phyloP scores from a whole-genome alignment of 345 rosid species.

The Lumnitzera racemosa region DNA sequence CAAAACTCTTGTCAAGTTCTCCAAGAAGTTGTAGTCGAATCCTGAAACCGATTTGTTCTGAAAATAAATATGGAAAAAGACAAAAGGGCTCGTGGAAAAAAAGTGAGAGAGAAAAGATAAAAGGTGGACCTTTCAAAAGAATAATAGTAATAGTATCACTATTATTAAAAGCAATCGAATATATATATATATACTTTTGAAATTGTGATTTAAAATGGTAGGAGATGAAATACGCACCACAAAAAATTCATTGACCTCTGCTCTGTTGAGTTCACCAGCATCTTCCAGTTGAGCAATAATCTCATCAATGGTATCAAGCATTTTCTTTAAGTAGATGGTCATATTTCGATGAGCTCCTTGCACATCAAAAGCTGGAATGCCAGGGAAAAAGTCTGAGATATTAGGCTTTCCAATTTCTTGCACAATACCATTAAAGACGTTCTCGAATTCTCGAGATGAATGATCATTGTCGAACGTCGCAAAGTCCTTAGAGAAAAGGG shows the following conservation, averaged over 20 bases:
- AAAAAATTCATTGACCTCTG: constrained; percentile 9
- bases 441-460: constrained; percentile 12
- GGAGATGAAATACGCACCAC: neutral
- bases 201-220: neutral
- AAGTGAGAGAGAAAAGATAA: no score
- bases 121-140: no score
- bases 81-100: no score
- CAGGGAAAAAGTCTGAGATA: constrained; percentile 28
- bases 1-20: no score
- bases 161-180: no score
- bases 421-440: constrained; percentile 11
- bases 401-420: constrained; percentile 34
- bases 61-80: no score
- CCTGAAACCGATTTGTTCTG: no score
- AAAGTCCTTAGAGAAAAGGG: constrained; percentile 17
- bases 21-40: no score
- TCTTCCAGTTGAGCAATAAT: constrained; percentile 9
- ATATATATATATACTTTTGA: no score
- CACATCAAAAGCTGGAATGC: constrained; percentile 19
- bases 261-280: constrained; percentile 1
- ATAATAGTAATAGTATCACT: no score
- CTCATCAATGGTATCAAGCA: constrained; percentile 13
- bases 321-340: constrained; percentile 7
- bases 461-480: constrained; percentile 1
- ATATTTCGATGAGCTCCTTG: constrained; percentile 16